Evolutionary conservation across 768 basidiomycete species (phyloP), one percentile per base, ranked within the genome.

Genomic region (Boletus insuetus): DNA sequence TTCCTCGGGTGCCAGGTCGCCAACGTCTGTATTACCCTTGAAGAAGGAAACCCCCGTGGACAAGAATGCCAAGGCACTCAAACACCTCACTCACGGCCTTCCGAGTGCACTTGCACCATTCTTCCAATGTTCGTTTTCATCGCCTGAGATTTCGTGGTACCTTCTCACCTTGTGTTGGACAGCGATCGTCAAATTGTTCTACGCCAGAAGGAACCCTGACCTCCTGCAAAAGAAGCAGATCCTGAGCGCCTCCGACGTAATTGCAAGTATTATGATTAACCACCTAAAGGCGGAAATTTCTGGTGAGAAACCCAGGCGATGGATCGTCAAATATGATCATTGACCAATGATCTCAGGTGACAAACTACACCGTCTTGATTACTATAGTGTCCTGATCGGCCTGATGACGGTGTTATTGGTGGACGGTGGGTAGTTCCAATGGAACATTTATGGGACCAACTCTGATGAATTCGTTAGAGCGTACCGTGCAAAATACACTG

Each of bases 161-260:
- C 12, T 51, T 37, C 55, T 69, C 24, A 71, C 38, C 10, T 51
- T 32, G 31, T 32, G 9, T 46, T 43, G 16, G 14, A 45, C 51
- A 94, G 92, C 93, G 14, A 83, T 92, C 64, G 86, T 92, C 56
- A 92, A 94, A 73, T 79, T 95, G 70, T 89, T 95, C 71, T 85
- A 91, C 65, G 84, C 84, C 13, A 79, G 91, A 55, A 83, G 93
- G 19, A 91, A 84, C 64, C 81, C 84, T 11, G 94, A 96, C 63
- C 56, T 79, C 4, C 63, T 77, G 16, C 93, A 95, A 67, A 88
- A 82, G 70, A 86, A 87, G 65, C 89, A 91, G 64, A 89, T 94
- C 14, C 65, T 77, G 17, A 81, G 83, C 20, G 83, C 91, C 3
- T 87, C 92, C 0, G 73, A 78, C 46, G 73, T 83, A 17, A 70